These are phyloP conservation scores for Iris pallida DNA, from an alignment of 116 monocot species.

Conservation along the genomic window DNA sequence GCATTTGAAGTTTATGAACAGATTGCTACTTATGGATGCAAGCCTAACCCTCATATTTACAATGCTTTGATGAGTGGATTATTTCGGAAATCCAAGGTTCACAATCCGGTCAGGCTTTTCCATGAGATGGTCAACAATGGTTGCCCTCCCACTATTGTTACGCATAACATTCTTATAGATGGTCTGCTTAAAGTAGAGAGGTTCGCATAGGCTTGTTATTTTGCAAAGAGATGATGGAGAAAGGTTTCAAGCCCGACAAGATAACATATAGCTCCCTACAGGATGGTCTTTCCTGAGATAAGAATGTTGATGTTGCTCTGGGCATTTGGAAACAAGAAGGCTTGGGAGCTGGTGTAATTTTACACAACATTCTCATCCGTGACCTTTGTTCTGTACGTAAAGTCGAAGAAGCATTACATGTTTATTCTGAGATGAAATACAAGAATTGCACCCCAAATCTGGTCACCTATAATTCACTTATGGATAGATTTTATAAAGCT, in stretches of 20 bases:
- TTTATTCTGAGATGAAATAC: conserved; percentile 51
- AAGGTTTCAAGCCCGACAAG: conserved; percentile 63
- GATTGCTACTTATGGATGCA: conserved; percentile 49
- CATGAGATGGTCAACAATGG: conserved; percentile 46
- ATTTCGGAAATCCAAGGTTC: conserved; percentile 29
- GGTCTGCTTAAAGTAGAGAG: conserved; percentile 64
- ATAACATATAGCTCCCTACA: conserved; percentile 69
- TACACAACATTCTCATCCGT: conserved; percentile 77
- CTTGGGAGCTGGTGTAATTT: conserved; percentile 40
- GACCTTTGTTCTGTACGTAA: conserved; percentile 64
- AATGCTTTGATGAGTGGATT: conserved; percentile 78
- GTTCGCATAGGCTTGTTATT: conserved; percentile 50
- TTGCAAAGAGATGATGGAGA: conserved; percentile 82
- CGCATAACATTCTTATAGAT: conserved; percentile 72
- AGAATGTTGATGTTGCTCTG: conserved; percentile 62
- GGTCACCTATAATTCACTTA: conserved; percentile 74
- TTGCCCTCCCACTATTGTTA: conserved; percentile 58
- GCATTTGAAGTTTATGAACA: conserved; percentile 47
- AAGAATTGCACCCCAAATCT: conserved; percentile 52
- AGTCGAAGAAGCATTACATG: conserved; percentile 48
- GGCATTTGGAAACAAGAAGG: conserved; percentile 54
- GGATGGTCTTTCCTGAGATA: conserved; percentile 68
- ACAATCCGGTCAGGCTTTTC: conserved; percentile 45
- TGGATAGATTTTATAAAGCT: conserved; percentile 63
- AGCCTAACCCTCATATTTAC: conserved; percentile 53